Evolutionary conservation across 2,329 filamentous ascomycete genomes (phyloP).

Genomic region (Trichoderma arundinaceum): DNA sequence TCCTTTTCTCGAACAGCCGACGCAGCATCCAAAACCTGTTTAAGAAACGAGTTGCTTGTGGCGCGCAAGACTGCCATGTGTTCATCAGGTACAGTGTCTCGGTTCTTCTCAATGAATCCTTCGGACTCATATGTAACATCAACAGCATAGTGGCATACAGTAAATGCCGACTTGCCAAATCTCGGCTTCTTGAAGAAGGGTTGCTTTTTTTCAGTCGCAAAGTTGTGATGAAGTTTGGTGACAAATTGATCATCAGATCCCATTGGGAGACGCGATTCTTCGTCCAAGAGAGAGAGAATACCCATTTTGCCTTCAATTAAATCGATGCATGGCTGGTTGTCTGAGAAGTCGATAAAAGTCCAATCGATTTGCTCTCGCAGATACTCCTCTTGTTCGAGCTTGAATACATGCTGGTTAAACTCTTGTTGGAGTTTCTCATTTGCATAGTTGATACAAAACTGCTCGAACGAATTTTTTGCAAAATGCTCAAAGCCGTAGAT

Average conservation of each 20-base stretch:
- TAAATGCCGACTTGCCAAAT: slow-evolving; percentile 97
- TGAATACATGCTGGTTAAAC: slow-evolving; percentile 99
- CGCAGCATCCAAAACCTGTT: slow-evolving; percentile 82
- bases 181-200: slow-evolving; percentile 98
- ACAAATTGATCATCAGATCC: slow-evolving; percentile 97
- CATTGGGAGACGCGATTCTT: slow-evolving; percentile 96
- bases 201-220: slow-evolving; percentile 85
- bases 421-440: slow-evolving; percentile 99
- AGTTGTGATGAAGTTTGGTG: slow-evolving; percentile 94
- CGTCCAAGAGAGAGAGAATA: slow-evolving; percentile 88
- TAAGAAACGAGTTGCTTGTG: slow-evolving; percentile 84
- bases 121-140: slow-evolving; percentile 99
- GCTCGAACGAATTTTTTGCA: slow-evolving; percentile 98
- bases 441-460: slow-evolving; percentile 99
- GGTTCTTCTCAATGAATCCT: slow-evolving; percentile 99
- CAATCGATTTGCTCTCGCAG: slow-evolving; percentile 95
- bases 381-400: slow-evolving; percentile 98
- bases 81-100: slow-evolving; percentile 97
- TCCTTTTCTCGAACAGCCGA: slow-evolving; percentile 91
- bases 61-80: slow-evolving; percentile 91
- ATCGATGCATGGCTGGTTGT: slow-evolving; percentile 99
- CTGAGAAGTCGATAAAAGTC: slow-evolving; percentile 99
- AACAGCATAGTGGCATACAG: slow-evolving; percentile 96
- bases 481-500: slow-evolving; percentile 99
- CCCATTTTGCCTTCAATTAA: slow-evolving; percentile 96